These are phyloP conservation scores for Boletales sp. DNA, from an alignment of 768 basidiomycete genomes.

Conservation along the genomic window DNA sequence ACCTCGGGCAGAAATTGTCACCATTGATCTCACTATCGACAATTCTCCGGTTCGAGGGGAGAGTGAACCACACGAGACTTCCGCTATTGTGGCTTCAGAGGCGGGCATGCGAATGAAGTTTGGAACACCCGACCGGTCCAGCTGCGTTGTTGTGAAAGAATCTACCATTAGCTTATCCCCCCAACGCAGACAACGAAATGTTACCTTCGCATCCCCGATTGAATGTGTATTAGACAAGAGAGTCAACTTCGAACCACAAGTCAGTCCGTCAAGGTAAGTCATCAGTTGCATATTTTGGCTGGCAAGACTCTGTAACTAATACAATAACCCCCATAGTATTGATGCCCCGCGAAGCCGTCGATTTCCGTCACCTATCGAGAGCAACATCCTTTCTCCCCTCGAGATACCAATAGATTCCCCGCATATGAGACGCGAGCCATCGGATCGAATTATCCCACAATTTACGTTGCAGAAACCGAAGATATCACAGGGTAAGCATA, in stretches of 20 bases:
- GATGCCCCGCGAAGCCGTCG: background rate
- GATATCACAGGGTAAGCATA: constrained; percentile 4
- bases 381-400: constrained; percentile 17
- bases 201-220: constrained; percentile 30
- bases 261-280: constrained; percentile 8
- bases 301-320: background rate
- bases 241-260: background rate
- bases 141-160: background rate
- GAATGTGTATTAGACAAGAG: constrained; percentile 10
- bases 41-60: constrained; percentile 18
- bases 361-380: constrained; percentile 2
- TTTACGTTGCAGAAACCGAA: constrained; percentile 1
- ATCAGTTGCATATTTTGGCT: background rate
- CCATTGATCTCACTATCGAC: constrained; percentile 45
- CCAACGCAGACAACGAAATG: constrained; percentile 17
- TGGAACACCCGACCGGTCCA: background rate
- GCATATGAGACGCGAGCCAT: background rate
- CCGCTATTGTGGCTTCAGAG: background rate
- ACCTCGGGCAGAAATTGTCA: constrained; percentile 25
- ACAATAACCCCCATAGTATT: background rate
- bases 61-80: background rate
- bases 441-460: constrained; percentile 3
- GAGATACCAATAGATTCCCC: constrained; percentile 1
- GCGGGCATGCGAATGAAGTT: background rate
- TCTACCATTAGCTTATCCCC: background rate